phyloP scores from a whole-genome alignment of 2,329 filamentous ascomycete genomes.

The Colletotrichum truncatum region DNA sequence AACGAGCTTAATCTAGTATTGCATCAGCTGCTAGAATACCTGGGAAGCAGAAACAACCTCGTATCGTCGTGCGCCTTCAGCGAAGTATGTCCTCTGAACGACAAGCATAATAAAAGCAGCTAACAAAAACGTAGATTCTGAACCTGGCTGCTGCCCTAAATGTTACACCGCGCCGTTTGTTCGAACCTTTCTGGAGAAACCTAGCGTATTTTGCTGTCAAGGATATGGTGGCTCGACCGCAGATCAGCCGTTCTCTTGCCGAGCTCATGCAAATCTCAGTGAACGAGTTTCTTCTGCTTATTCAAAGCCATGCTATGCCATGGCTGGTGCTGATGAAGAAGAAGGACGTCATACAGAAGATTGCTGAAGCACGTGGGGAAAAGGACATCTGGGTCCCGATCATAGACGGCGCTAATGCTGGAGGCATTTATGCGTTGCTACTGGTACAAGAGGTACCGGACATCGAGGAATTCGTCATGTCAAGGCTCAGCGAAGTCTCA shows the following conservation, averaged over 20 bases:
- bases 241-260: slow-evolving; percentile 81
- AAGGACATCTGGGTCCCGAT: slow-evolving; percentile 66
- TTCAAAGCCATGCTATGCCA: slow-evolving; percentile 85
- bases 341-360: slow-evolving; percentile 80
- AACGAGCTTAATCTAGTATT: slow-evolving; percentile 89
- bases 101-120: slow-evolving; percentile 4
- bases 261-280: slow-evolving; percentile 83
- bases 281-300: slow-evolving; percentile 76
- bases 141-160: slow-evolving; percentile 74
- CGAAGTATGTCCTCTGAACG: slow-evolving; percentile 62
- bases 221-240: slow-evolving; percentile 82
- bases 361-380: slow-evolving; percentile 81
- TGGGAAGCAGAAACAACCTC: slow-evolving; percentile 84
- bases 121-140: slow-evolving; percentile 55
- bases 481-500: slow-evolving; percentile 74
- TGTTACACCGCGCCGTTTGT: slow-evolving; percentile 72
- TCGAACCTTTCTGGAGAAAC: slow-evolving; percentile 89
- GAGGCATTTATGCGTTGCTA: slow-evolving; percentile 66
- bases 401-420: slow-evolving; percentile 65
- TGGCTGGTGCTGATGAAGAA: slow-evolving; percentile 84
- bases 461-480: slow-evolving; percentile 73
- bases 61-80: slow-evolving; percentile 84
- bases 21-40: slow-evolving; percentile 83
- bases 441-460: slow-evolving; percentile 65
- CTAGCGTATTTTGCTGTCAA: slow-evolving; percentile 85